phyloP scores from a whole-genome alignment of 345 rosid genomes.

The Kandelia obovata region DNA sequence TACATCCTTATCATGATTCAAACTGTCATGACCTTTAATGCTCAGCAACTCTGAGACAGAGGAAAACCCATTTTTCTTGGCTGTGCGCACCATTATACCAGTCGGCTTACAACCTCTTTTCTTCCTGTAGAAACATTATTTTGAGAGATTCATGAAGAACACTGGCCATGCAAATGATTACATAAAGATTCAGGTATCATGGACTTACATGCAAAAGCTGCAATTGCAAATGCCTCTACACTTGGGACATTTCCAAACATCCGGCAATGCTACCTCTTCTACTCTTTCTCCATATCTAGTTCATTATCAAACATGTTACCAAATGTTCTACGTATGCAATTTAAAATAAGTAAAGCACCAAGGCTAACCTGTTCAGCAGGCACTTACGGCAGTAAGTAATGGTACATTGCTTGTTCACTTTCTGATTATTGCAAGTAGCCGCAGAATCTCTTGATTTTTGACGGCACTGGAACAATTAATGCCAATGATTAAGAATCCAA shows the following conservation, averaged over 20 bases:
- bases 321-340: background rate
- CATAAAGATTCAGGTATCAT: background rate
- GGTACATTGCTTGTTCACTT: slow-evolving; percentile 38
- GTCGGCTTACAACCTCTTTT: slow-evolving; percentile 69
- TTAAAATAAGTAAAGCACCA: background rate
- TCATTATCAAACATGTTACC: background rate
- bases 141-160: background rate
- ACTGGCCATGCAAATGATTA: slow-evolving; percentile 1
- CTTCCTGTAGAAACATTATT: slow-evolving; percentile 46
- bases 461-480: slow-evolving; percentile 59
- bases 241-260: slow-evolving; percentile 72
- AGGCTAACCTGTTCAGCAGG: slow-evolving; percentile 57
- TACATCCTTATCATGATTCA: slow-evolving; percentile 20
- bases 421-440: slow-evolving; percentile 51
- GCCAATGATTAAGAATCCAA: slow-evolving; percentile 5
- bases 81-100: slow-evolving; percentile 54
- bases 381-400: slow-evolving; percentile 65
- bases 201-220: slow-evolving; percentile 69
- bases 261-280: slow-evolving; percentile 41
- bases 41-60: slow-evolving; percentile 66
- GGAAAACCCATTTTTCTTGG: slow-evolving; percentile 63
- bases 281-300: slow-evolving; percentile 72
- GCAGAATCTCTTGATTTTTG: slow-evolving; percentile 54
- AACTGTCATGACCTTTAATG: slow-evolving; percentile 39
- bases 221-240: slow-evolving; percentile 85